Percentiles rank a stretch among this genome's conserved stretches.
Conservation (phyloP, 2,329 filamentous ascomycete species). For the Apiospora pterosperma region DNA sequence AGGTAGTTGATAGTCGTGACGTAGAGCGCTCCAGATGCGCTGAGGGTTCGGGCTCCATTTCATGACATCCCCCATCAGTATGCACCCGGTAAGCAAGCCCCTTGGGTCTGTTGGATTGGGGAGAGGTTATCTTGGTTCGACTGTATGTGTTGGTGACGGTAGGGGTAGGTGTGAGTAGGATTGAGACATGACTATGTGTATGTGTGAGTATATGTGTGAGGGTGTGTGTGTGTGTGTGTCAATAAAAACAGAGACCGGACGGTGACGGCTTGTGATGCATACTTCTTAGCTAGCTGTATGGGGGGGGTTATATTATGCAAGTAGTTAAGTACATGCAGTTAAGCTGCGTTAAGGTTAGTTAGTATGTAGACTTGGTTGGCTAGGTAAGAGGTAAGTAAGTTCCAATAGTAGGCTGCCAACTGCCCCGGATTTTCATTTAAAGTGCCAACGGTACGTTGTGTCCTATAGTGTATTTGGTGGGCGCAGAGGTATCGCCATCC, state of each 20-base stretch:
- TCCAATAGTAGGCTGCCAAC: neutral
- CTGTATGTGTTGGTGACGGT: neutral
- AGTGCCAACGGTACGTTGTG: neutral
- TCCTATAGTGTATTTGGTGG: neutral
- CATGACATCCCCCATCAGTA: conserved; percentile 3
- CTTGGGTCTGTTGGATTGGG: neutral
- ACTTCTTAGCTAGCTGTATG: neutral
- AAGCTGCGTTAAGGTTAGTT: too few relatives aligned
- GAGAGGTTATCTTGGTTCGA: neutral
- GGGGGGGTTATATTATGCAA: neutral
- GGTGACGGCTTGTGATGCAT: conserved; percentile 2
- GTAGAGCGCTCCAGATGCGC: conserved; percentile 26
- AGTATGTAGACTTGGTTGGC: too few relatives aligned
- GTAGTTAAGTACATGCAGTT: neutral
- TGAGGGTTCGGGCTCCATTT: conserved; percentile 25
- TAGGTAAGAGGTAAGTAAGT: neutral
- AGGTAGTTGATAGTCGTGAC: conserved; percentile 27
- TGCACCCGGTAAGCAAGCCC: neutral
- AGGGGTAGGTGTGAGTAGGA: neutral
- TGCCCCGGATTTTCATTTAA: neutral
- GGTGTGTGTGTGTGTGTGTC: neutral
- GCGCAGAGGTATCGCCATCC: neutral
- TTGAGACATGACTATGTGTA: neutral
- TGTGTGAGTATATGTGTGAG: neutral
- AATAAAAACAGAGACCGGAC: neutral